phyloP scores from a whole-genome alignment of 78 protist species.

The Dictyostelium firmibasis region DNA sequence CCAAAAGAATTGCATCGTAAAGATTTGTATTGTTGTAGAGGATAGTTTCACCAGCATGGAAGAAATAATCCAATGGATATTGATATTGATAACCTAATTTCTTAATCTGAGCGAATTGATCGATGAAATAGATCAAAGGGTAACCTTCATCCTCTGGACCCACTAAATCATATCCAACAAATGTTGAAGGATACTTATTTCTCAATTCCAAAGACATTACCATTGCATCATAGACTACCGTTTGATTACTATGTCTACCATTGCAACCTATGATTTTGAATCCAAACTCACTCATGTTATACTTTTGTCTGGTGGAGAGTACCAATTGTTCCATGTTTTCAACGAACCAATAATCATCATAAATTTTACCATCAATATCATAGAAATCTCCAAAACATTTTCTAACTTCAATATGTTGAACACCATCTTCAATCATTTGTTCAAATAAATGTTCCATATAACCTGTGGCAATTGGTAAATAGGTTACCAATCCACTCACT shows the following conservation, averaged over 20 bases:
- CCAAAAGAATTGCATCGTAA: conserved; percentile 83
- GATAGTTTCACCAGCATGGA: conserved; percentile 86
- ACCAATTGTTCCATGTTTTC: neutral
- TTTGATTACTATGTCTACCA: conserved; percentile 2
- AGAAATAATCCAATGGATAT: conserved; percentile 58
- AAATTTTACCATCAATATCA: conserved; percentile 8
- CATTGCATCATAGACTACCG: conserved; percentile 12
- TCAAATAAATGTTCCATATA: conserved; percentile 34
- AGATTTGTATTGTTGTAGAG: conserved; percentile 81
- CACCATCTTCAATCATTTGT: conserved; percentile 35
- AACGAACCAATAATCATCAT: conserved; percentile 39
- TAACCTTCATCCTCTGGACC: conserved; percentile 87
- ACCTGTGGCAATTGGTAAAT: conserved; percentile 19
- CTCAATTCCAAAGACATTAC: neutral
- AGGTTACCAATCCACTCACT: conserved; percentile 15
- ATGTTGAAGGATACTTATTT: conserved; percentile 42
- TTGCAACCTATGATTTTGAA: conserved; percentile 53
- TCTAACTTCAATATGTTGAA: conserved; percentile 65
- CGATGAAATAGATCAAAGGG: conserved; percentile 70
- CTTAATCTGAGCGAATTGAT: conserved; percentile 24
- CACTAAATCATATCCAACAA: conserved; percentile 85
- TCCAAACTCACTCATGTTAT: conserved; percentile 20
- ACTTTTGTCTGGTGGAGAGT: neutral
- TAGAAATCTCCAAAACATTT: conserved; percentile 18
- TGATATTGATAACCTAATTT: neutral